Base-by-base conservation (phyloP, 202 grass and related monocot species). In the Carex arenaria region DNA sequence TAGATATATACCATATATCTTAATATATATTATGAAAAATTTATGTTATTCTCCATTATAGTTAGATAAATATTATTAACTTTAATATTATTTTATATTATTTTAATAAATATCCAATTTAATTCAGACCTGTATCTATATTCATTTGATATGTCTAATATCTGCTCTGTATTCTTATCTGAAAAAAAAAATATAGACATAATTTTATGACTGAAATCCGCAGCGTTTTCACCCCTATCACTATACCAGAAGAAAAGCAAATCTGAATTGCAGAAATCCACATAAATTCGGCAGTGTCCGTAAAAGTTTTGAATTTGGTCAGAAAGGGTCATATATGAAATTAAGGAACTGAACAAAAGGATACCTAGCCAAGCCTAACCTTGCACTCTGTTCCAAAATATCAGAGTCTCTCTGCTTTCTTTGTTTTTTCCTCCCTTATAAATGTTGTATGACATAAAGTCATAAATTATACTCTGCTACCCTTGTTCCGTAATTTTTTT, bases 201-300 rank as follows among this genome's bases (percentile, higher is more conserved):
- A 3, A 34, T 34, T 34, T 34, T 34, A 34, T 4, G 0, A 34
- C 32, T n/a, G n/a, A n/a, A 3, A 34, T 34, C 32, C 32, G 3
- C n/a, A n/a, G n/a, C n/a, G n/a, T n/a, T n/a, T n/a, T n/a, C n/a
- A n/a, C n/a, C n/a, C n/a, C n/a, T n/a, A n/a, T n/a, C n/a, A n/a
- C n/a, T n/a, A 26, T 26, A 49, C 6, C 55, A 67, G 55, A 66
- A 8, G 10, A 81, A 53, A 53, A 67, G 51, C 61, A 64, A 81
- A 81, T 81, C 79, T 30, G 31, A 20, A 31, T 32, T 81, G 49
- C 79, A n/a, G 80, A 82, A 68, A 67, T 42, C 80, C 80, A 82
- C 80, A 82, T 66, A 82, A 81, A 82, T 82, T 67, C 45, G 8
- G 62, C 61, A 82, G 80, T 66, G 40, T 30, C 26, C 26, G 26